Conservation (phyloP, 192 early-diverging fungal species). For the Backusella tuberculispora region DNA sequence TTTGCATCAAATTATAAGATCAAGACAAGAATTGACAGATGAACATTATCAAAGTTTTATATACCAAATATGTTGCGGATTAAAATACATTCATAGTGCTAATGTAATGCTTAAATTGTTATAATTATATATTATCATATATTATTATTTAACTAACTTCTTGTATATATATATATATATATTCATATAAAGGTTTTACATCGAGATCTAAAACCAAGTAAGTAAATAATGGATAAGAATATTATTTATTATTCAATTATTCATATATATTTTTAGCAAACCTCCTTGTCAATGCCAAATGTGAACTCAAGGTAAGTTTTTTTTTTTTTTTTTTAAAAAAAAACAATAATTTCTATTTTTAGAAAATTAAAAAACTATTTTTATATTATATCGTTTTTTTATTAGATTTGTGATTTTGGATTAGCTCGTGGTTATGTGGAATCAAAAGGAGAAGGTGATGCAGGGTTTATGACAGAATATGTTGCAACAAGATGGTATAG, state of each 20-base stretch:
- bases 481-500: conserved; percentile 99
- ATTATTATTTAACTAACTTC: no score
- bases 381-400: conserved; percentile 40
- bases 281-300: conserved; percentile 87
- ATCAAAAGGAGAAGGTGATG: conserved; percentile 73
- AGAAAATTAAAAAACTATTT: neutral
- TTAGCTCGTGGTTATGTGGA: conserved; percentile 83
- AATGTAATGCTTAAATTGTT: conserved; percentile 46
- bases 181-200: conserved; percentile 78
- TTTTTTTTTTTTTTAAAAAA: no score
- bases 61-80: conserved; percentile 86
- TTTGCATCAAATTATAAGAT: conserved; percentile 64
- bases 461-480: conserved; percentile 99
- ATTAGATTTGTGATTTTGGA: conserved; percentile 95
- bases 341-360: neutral
- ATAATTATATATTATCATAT: neutral
- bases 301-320: conserved; percentile 82
- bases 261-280: conserved; percentile 51
- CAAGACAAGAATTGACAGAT: conserved; percentile 77
- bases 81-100: conserved; percentile 94
- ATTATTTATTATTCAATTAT: neutral
- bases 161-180: no score
- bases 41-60: conserved; percentile 91
- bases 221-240: neutral
- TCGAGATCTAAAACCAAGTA: conserved; percentile 86